Evolutionary conservation across 495 filamentous ascomycete genomes (phyloP), one percentile per base, ranked within the genome.

Genomic region (Talaromyces liani): DNA sequence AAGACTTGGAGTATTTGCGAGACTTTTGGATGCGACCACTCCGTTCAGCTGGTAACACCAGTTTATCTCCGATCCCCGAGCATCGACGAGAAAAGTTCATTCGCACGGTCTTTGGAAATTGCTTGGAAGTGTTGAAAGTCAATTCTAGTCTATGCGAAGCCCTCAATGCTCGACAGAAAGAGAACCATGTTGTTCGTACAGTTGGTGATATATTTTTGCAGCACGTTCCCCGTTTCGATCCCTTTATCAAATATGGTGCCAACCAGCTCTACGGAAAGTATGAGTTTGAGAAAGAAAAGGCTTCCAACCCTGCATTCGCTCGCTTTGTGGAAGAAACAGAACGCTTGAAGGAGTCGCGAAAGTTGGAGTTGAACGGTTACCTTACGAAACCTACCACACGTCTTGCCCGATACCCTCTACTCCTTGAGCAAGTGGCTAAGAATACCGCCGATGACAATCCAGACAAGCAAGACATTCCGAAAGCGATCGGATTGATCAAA

Each of bases 21-120:
- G 95, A 99, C 77, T 98, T 98, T 84, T 99, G 95, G 95, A 96
- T 98, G 80, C 85, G 91, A 66, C 95, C 95, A 3, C 75, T 99
- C 60, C 87, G 91, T 60, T 85, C 85, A 25, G 80, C 79, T 7
- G 85, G 83, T 62, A 82, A 83, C 18, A 81, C 84, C 18, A 87
- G 81, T 45, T 80, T 81, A 27, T 97, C 93, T 7, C 92, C 92
- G 3, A 93, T 99, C 62, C 93, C 95, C 5, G 88, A 93, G 67
- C 85, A 91, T 65, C 85, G 92, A 49, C 85, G 91, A 60, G 95
- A 97, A 64, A 86, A 88, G 64, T 96, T 97, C 64, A 92, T 99
- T 63, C 85, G 90, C 65, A 97, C 88, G 12, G 94, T 99, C 36
- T 99, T 99, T 76, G 90, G 87, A 66, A 98, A 99, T 69, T 92